phyloP scores from a whole-genome alignment of 768 basidiomycete genomes.

The Panaeolus cyanescens region DNA sequence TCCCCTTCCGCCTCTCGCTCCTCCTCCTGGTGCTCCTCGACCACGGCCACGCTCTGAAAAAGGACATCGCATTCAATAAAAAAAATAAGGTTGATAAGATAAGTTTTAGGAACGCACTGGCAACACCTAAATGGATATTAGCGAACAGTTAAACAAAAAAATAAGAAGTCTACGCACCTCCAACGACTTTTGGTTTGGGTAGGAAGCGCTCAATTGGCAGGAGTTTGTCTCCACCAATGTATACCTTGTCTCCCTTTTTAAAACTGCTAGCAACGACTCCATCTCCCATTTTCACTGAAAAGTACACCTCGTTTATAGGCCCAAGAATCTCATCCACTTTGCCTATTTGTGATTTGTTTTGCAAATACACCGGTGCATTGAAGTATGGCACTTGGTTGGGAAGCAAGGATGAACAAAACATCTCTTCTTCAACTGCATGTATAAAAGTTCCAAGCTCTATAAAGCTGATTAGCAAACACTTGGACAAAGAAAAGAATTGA shows the following conservation, averaged over 20 bases:
- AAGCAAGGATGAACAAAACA: constrained; percentile 88
- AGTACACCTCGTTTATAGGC: constrained; percentile 97
- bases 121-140: constrained; percentile 38
- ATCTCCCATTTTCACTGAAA: constrained; percentile 95
- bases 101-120: constrained; percentile 40
- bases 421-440: constrained; percentile 97
- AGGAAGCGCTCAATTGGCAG: constrained; percentile 95
- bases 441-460: constrained; percentile 94
- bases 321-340: constrained; percentile 99
- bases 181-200: constrained; percentile 88
- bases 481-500: not conserved
- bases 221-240: constrained; percentile 96
- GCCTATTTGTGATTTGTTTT: constrained; percentile 94
- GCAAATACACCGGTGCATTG: constrained; percentile 97
- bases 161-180: constrained; percentile 44
- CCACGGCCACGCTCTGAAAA: constrained; percentile 44
- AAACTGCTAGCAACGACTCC: constrained; percentile 96
- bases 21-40: constrained; percentile 34
- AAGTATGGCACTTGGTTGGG: constrained; percentile 96
- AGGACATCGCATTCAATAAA: constrained; percentile 4
- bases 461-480: constrained; percentile 4
- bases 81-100: constrained; percentile 10
- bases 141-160: constrained; percentile 7
- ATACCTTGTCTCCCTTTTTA: constrained; percentile 97
- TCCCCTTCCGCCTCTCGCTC: constrained; percentile 40